phyloP scores from a whole-genome alignment of 768 basidiomycete species.

The Trametes cubensis region DNA sequence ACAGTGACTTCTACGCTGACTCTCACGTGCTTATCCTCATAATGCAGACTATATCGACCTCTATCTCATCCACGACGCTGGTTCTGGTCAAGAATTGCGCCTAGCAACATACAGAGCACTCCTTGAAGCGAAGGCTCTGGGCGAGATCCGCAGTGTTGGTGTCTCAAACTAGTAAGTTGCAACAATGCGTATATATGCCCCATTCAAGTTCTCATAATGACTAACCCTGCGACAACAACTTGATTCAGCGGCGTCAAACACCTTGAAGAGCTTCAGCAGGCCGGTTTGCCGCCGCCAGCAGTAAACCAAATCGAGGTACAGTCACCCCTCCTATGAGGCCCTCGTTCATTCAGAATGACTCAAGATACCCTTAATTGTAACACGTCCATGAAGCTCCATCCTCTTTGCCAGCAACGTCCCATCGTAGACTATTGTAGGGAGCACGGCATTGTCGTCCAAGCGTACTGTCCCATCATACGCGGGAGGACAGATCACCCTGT shows the following conservation, averaged over 20 bases:
- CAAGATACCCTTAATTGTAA: neutral
- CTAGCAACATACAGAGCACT: slow-evolving; percentile 45
- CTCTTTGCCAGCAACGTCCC: slow-evolving; percentile 76
- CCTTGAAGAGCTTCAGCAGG: slow-evolving; percentile 69
- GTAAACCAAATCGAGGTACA: slow-evolving; percentile 84
- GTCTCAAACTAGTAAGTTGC: slow-evolving; percentile 52
- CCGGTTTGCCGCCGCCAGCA: slow-evolving; percentile 63
- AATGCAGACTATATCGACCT: slow-evolving; percentile 49
- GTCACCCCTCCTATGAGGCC: too few species aligned
- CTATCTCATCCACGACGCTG: slow-evolving; percentile 48
- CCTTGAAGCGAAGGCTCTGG: slow-evolving; percentile 38
- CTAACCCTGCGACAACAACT: neutral
- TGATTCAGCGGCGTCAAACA: slow-evolving; percentile 69
- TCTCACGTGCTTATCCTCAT: neutral
- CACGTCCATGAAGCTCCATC: slow-evolving; percentile 69
- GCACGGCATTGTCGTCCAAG: slow-evolving; percentile 43
- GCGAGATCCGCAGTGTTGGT: slow-evolving; percentile 42
- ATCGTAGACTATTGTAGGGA: slow-evolving; percentile 68
- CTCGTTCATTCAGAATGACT: neutral
- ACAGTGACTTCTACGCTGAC: slow-evolving; percentile 14
- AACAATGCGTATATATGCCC: slow-evolving; percentile 12
- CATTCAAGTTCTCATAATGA: neutral
- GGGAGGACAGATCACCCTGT: slow-evolving; percentile 48
- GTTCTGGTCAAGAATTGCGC: slow-evolving; percentile 40
- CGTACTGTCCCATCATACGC: slow-evolving; percentile 68